These are phyloP conservation scores for Trametes cingulata DNA, from an alignment of 768 basidiomycete genomes.

Conservation along the genomic window DNA sequence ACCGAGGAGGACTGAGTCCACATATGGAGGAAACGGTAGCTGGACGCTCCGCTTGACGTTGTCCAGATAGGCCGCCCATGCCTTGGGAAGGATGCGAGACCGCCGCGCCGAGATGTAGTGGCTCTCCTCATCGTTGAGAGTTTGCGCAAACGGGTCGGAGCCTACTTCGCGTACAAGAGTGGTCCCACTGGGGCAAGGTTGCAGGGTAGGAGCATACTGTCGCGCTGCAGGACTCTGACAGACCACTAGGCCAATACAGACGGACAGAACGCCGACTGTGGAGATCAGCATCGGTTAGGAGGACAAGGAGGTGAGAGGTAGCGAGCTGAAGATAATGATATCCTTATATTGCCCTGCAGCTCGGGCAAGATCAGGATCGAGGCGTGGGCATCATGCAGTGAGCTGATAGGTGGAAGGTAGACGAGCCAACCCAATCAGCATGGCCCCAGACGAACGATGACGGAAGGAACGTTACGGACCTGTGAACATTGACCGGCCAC, in stretches of 20 bases:
- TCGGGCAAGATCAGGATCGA: too few species aligned
- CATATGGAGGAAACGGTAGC: constrained; percentile 36
- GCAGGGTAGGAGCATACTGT: constrained; percentile 22
- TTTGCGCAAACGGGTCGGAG: constrained; percentile 27
- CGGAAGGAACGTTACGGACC: too few species aligned
- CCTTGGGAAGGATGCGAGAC: constrained; percentile 37
- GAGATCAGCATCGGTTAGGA: not conserved
- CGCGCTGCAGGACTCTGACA: constrained; percentile 19
- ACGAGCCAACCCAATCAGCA: too few species aligned
- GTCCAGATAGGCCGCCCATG: constrained; percentile 43
- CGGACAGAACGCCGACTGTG: not conserved
- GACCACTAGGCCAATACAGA: too few species aligned
- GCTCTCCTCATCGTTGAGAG: constrained; percentile 38
- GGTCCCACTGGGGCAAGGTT: constrained; percentile 23
- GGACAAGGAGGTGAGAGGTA: too few species aligned
- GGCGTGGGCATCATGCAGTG: too few species aligned
- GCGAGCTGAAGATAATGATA: too few species aligned
- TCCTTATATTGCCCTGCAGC: too few species aligned
- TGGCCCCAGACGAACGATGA: too few species aligned
- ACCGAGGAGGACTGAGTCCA: constrained; percentile 32
- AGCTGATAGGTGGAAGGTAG: too few species aligned
- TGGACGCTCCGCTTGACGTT: constrained; percentile 31
- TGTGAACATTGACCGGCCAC: too few species aligned
- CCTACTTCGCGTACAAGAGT: constrained; percentile 24
- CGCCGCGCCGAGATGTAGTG: constrained; percentile 39